These are phyloP conservation scores for Plectosphaerella sp. DNA, from an alignment of 2,329 filamentous ascomycete species.

Conservation along the genomic window DNA sequence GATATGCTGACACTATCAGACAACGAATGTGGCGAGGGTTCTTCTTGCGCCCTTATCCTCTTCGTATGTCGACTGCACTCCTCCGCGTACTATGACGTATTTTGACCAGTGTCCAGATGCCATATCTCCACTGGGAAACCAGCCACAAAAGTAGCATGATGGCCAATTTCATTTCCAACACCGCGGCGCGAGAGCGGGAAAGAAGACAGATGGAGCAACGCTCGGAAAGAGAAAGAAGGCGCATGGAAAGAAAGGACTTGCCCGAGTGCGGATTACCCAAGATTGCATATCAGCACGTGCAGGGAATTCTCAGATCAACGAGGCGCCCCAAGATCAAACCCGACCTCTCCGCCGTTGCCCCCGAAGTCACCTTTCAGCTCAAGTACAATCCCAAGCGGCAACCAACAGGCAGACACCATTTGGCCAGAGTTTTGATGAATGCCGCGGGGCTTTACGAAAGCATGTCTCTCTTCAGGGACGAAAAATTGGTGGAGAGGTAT, in stretches of 20 bases:
- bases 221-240: background rate
- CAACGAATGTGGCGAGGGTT: constrained; percentile 1
- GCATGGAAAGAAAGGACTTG: too few relatives aligned
- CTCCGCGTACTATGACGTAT: too few relatives aligned
- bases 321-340: background rate
- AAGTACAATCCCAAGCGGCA: background rate
- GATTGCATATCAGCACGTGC: too few relatives aligned
- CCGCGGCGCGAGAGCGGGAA: background rate
- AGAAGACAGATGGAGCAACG: background rate
- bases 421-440: constrained; percentile 23
- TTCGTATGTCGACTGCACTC: constrained; percentile 16
- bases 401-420: constrained; percentile 14
- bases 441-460: constrained; percentile 28
- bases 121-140: constrained; percentile 37
- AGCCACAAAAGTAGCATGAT: constrained; percentile 24
- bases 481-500: constrained; percentile 25
- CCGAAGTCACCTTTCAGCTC: background rate
- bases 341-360: background rate
- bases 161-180: constrained; percentile 18
- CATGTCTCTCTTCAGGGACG: constrained; percentile 28
- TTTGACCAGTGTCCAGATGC: constrained; percentile 22
- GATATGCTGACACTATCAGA: background rate
- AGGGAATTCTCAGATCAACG: too few relatives aligned
- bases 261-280: too few relatives aligned
- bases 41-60: constrained; percentile 20